Base-by-base conservation (phyloP, 768 basidiomycete genomes). In the Rhodosporidiobolus sp. region DNA sequence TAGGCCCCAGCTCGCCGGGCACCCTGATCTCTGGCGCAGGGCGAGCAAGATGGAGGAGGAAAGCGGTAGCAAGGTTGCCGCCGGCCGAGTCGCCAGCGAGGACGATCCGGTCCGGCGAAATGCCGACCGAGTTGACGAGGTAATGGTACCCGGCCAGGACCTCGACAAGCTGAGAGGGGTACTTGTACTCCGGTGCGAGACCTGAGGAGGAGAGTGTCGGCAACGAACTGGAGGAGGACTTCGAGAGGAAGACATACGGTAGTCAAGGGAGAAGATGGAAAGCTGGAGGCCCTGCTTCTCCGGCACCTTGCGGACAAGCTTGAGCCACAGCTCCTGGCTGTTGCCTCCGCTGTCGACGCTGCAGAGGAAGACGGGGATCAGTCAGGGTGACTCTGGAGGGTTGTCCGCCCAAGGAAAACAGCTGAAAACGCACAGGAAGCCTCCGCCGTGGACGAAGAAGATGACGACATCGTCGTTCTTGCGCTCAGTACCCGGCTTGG, bases 11-110 rank as follows among this genome's bases (percentile, higher is more conserved):
- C 38, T 49, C 30, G 9, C 20, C 10, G 0, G 74, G 74, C 1
- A 71, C 61, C 24, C n/a, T 38, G 60, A 75, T 69, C 26, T 65
- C 64, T 7, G 28, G 28, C 11, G 70, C 52, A 4, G 74, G 74
- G 17, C 74, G 70, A 3, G 74, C 70, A 32, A 82, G 78, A 60
- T 82, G 80, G 30, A 80, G 78, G 3, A 79, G 76, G 49, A 82
- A 71, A 0, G 76, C 74, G 11, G 80, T 60, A 0, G 86, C 86
- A 34, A 91, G 85, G 79, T 91, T 89, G 5, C 84, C 90, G 2
- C 91, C 90, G 0, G 90, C 89, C 5, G 89, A 91, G 78, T 92
- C 90, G 7, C 90, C 91, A 14, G 82, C 82, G 43, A 91, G 58
- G 60, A 89, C 83, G 77, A 92, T 88, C 76, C 89, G 82, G 30